Evolutionary conservation across 192 early-diverging fungal genomes (phyloP), one percentile per base, ranked within the genome.

Genomic region (Umbelopsis sp.): DNA sequence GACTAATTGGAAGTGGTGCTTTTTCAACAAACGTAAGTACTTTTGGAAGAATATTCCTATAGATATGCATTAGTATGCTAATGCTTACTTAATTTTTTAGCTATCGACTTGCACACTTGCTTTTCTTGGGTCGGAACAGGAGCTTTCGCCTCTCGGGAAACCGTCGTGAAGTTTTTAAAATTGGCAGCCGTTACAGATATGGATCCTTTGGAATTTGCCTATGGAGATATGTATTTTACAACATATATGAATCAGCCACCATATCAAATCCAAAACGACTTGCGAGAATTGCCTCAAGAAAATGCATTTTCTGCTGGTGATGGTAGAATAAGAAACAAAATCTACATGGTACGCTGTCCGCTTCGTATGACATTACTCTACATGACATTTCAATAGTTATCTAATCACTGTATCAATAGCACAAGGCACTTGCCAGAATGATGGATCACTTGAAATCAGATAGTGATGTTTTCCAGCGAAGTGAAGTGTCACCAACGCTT

Each of bases 1-100:
- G 22, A 83, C 83, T 3, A 85, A 84, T 50, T 88, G 84, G 84
- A 79, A 78, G 32, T 82, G 83, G 74, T 88, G 86, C 53, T 88
- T 86, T 75, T 84, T 78, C 53, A 73, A 88, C 59, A 80, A 86
- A 68, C 69, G 85, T 85, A 83, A 78, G 50, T 71, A 26, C 41
- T 56, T 69, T 31, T 44, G 20, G 11, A n/a, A 36, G 17, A 29
- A 66, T 50, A 2, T 49, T 14, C 38, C 14, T 12, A n/a, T n/a
- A n/a, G n/a, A n/a, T n/a, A n/a, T n/a, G 47, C 25, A 31, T 38
- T 14, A 17, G 31, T 11, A 9, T 45, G 8, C 68, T 53, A 47
- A 67, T 29, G 16, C 25, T 9, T 0, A 52, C 50, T 24, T 41
- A 31, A 12, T 25, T 45, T 2, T 54, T 41, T 20, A 87, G 85